A percentile compares a stretch with the other conserved stretches of the same genome.
Evolutionary conservation across 495 filamentous ascomycete genomes (phyloP).

Genomic region (Tuber melanosporum): DNA sequence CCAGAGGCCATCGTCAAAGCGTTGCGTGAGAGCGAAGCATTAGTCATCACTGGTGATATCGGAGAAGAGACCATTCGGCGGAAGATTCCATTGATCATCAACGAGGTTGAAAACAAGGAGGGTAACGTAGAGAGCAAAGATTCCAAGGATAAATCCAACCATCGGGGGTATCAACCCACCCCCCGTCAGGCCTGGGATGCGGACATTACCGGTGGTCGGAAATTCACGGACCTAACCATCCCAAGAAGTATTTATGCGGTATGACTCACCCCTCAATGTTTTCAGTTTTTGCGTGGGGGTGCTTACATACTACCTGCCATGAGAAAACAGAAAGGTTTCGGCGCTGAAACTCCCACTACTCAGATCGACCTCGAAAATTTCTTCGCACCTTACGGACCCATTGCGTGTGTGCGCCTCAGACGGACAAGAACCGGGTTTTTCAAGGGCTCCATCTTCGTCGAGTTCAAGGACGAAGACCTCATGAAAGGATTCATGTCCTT

Average conservation of each 20-base stretch:
- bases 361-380: constrained; percentile 93
- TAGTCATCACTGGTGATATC: constrained; percentile 60
- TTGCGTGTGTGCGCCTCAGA: constrained; percentile 80
- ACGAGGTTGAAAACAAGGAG: constrained; percentile 10
- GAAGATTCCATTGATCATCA: constrained; percentile 56
- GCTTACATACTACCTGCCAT: background rate
- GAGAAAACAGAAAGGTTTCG: constrained; percentile 69
- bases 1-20: constrained; percentile 73
- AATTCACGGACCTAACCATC: constrained; percentile 21
- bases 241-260: constrained; percentile 57
- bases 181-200: constrained; percentile 19
- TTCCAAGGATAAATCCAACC: background rate
- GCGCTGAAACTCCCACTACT: constrained; percentile 64
- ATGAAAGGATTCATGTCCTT: constrained; percentile 69
- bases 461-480: constrained; percentile 69
- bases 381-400: constrained; percentile 70
- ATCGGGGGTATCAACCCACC: background rate
- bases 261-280: constrained; percentile 13
- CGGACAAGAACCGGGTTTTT: constrained; percentile 63
- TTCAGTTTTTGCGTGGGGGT: background rate
- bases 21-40: constrained; percentile 61
- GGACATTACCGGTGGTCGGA: constrained; percentile 16
- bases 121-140: constrained; percentile 44
- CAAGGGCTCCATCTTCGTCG: constrained; percentile 93
- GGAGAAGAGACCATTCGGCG: constrained; percentile 63